phyloP scores from a whole-genome alignment of 1,284 basidiomycete genomes.

The Flammula alnicola region DNA sequence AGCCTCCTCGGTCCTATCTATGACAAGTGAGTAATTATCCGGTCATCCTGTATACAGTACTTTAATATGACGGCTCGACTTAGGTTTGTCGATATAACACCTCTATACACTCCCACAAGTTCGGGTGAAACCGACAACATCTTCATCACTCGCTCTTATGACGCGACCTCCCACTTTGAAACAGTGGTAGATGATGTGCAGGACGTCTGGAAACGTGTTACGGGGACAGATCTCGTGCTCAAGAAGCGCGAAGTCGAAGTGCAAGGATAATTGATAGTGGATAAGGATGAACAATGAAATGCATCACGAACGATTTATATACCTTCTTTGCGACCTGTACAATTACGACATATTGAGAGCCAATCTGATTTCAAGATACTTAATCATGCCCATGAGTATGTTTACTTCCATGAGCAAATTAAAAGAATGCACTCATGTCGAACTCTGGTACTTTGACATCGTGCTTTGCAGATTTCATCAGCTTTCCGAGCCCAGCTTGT shows the following conservation, averaged over 20 bases:
- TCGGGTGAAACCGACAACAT: slow-evolving; percentile 85
- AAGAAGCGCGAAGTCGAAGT: slow-evolving; percentile 83
- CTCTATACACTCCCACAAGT: slow-evolving; percentile 90
- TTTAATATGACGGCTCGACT: slow-evolving; percentile 4
- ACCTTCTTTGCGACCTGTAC: slow-evolving; percentile 14
- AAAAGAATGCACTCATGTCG: slow-evolving; percentile 78
- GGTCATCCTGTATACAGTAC: slow-evolving; percentile 12
- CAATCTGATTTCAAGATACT: no score
- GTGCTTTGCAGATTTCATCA: slow-evolving; percentile 89
- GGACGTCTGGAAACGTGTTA: slow-evolving; percentile 90
- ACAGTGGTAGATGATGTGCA: slow-evolving; percentile 95
- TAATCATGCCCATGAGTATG: background rate
- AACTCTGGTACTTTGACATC: slow-evolving; percentile 87
- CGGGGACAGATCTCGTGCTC: slow-evolving; percentile 75
- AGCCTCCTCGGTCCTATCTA: slow-evolving; percentile 92
- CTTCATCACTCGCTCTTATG: slow-evolving; percentile 97
- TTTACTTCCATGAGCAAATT: slow-evolving; percentile 10
- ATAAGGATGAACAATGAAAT: background rate
- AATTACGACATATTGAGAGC: slow-evolving; percentile 9
- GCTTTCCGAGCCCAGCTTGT: slow-evolving; percentile 77
- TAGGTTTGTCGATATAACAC: slow-evolving; percentile 90
- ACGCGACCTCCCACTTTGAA: slow-evolving; percentile 99
- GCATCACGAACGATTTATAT: slow-evolving; percentile 1
- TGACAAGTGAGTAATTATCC: slow-evolving; percentile 77
- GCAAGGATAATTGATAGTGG: slow-evolving; percentile 47